Evolutionary conservation across 208 protist genomes (phyloP), one percentile per base, ranked within the genome.

Genomic region (Lotmaria passim): DNA sequence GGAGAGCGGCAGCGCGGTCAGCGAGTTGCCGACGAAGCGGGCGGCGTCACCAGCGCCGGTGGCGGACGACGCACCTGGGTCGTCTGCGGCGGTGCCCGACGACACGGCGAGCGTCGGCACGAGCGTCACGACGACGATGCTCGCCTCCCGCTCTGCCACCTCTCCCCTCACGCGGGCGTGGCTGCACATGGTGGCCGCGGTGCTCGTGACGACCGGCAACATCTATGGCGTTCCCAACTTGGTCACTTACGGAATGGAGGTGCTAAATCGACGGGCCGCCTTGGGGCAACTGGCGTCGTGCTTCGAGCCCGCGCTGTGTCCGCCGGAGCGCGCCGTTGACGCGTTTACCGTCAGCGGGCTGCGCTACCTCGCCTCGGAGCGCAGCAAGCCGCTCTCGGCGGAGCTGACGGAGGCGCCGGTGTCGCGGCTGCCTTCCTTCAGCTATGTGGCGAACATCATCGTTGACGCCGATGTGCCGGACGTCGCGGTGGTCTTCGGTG

Each of bases 181-280:
- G 88, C 75, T 90, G 56, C 88, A 93, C 62, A 75, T 89, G 62
- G 72, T 86, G 39, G 58, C 81, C 3, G 81, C 69, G 14, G 59
- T 81, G 12, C 73, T 93, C 30, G 73, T 78, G 14, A 80, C 78
- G 67, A 78, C 59, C 26, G 85, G 85, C 15, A 61, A 66, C 58
- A 46, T 86, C 10, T 82, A 81, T 57, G 60, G 55, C 8, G 47
- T 87, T 14, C 79, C 82, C 0, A 81, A 82, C 36, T 62, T 93
- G 21, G 56, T 57, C 14, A 65, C 63, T n/a, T 91, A 93, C 75
- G 88, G 61, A 12, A 21, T 80, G 26, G 73, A 85, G n/a, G 57
- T 93, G 23, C 51, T 87, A 5, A 46, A 76, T 50, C 77, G 73
- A 34, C 81, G 88, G 14, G 50, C 57, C 19, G 70, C 79, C 15